Conservation (phyloP, 2,329 filamentous ascomycete species). For the Botrytis pseudocinerea region DNA sequence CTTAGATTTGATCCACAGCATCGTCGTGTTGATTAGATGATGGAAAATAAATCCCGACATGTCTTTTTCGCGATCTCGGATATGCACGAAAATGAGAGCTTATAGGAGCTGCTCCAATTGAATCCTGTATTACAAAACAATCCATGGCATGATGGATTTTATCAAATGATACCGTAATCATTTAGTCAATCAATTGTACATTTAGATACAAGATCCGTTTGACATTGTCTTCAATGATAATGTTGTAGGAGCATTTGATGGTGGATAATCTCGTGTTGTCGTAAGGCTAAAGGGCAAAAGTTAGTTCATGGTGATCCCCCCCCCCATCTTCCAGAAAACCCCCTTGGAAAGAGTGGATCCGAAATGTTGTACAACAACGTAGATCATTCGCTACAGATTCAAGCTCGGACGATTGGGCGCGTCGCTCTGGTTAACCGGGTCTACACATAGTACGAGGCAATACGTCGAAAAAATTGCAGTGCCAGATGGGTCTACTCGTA, state of each 20-base stretch:
- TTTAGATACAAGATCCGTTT: not conserved
- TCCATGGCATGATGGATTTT: not conserved
- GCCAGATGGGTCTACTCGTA: not conserved
- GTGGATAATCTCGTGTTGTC: not conserved
- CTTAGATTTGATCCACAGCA: constrained; percentile 2
- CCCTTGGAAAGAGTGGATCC: constrained; percentile 12
- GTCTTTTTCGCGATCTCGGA: constrained; percentile 12
- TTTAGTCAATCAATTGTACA: not conserved
- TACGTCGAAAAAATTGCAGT: not conserved
- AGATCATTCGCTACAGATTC: constrained; percentile 11
- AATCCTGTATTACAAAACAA: not conserved
- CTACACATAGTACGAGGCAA: constrained; percentile 6
- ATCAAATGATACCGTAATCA: constrained; percentile 1
- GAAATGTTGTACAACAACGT: not conserved
- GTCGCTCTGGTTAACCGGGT: not conserved
- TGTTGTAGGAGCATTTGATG: not conserved
- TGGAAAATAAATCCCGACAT: not conserved
- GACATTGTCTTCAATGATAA: not conserved
- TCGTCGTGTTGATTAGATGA: not conserved
- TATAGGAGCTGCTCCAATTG: not conserved
- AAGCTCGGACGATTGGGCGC: constrained; percentile 13
- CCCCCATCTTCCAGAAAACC: constrained; percentile 20
- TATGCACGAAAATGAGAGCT: not conserved
- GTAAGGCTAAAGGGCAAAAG: not conserved
- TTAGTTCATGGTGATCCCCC: constrained; percentile 13